Base-by-base conservation (phyloP, 169 alveolate species). In the Plasmodium billcollinsi region DNA sequence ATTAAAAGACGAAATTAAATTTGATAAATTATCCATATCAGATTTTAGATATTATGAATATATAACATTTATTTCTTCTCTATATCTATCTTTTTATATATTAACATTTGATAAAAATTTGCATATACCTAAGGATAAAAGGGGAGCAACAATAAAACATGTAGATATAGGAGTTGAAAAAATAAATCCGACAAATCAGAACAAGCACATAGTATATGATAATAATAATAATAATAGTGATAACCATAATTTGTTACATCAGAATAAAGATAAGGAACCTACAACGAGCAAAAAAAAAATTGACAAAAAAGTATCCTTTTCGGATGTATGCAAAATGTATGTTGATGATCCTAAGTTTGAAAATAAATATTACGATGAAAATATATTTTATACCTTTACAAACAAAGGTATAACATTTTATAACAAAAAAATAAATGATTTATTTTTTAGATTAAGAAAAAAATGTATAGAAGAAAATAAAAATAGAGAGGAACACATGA, bases 11-110 rank as follows among this genome's bases (percentile, higher is more conserved):
- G 66, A 45, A 21, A 74, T 74, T 12, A 63, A 54, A n/a, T 74
- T 74, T 74, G 88, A 74, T 33, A 24, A 52, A 14, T 20, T 74
- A 4, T 20, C 62, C 3, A 74, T 74, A 9, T 45, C n/a, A n/a
- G 88, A 74, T 18, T 74, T 74, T 52, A n/a, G 88, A 29, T 74
- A 39, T 20, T 74, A 74, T 29, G 88, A 74, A 39, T 74, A 74
- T 45, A 1, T 74, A 18, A 74, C 88, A 11, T 74, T 74, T 20
- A 49, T 74, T 45, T 74, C 88, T 7, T 52, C 49, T 24, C 52
- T 74, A 2, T 74, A 74, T 62, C 14, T 74, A 56, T 26, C 69
- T 0, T 74, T 61, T 18, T 74, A 45, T n/a, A 21, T 61, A 18
- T 62, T 74, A n/a, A 9, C 65, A n/a, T 39, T 33, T 18, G 33